Conservation (phyloP, 129 eudicot species). For the Rutidosis leptorrhynchoides region DNA sequence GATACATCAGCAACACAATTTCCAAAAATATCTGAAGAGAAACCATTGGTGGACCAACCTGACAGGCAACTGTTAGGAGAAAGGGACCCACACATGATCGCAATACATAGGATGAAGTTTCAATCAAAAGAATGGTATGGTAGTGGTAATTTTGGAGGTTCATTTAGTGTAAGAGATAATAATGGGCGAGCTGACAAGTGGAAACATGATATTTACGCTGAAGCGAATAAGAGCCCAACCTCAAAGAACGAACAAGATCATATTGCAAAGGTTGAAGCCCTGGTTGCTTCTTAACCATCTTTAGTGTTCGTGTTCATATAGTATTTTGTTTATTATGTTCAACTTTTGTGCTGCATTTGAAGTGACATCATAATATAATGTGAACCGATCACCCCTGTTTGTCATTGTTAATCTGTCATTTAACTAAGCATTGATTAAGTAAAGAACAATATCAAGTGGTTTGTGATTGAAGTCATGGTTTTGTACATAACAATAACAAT, state of each 20-base stretch:
- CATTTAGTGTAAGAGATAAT: constrained; percentile 46
- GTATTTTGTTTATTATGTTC: constrained; percentile 18
- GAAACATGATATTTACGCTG: constrained; percentile 93
- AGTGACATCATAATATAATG: background rate
- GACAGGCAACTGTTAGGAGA: constrained; percentile 25
- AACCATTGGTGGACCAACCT: constrained; percentile 30
- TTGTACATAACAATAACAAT: constrained; percentile 11
- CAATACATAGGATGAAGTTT: constrained; percentile 38
- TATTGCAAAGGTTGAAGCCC: constrained; percentile 89
- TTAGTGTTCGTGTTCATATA: constrained; percentile 26
- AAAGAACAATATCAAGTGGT: constrained; percentile 7
- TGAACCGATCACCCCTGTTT: constrained; percentile 19
- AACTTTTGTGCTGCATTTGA: constrained; percentile 18
- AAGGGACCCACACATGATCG: constrained; percentile 36
- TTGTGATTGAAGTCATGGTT: constrained; percentile 6
- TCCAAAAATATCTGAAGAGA: constrained; percentile 21
- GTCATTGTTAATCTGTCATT: constrained; percentile 19
- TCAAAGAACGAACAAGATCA: constrained; percentile 85
- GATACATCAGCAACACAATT: constrained; percentile 39
- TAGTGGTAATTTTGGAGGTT: constrained; percentile 36
- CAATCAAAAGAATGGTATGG: constrained; percentile 44
- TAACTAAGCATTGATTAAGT: background rate
- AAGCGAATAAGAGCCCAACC: constrained; percentile 67
- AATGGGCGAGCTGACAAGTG: constrained; percentile 74
- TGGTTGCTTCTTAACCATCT: constrained; percentile 48